Base-by-base conservation (phyloP, 495 filamentous ascomycete species). In the Corynascus novoguineensis region DNA sequence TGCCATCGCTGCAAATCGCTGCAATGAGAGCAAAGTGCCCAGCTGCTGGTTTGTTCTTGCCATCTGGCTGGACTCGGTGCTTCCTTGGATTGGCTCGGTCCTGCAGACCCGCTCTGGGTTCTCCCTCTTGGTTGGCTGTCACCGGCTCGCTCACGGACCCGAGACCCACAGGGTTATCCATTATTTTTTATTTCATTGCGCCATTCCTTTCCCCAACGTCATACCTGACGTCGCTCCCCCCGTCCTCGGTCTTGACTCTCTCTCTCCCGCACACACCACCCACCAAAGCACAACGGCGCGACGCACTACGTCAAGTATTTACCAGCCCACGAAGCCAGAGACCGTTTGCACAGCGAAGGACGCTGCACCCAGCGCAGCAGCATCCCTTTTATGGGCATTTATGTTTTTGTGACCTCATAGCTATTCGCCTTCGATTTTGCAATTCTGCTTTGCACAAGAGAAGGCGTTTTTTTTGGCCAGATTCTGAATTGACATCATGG, bases 401-500 rank as follows among this genome's bases (percentile, higher is more conserved):
- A 50, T 56, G 57, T 42, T 51, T 51, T 57, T 54, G 65, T 71
- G 53, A 56, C 53, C 53, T 56, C 53, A 56, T 57, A 25, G 55
- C 10, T 53, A 42, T 59, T 60, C 31, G 34, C 40, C 55, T 24
- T 52, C 45, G n/a, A 14, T 47, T 53, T 57, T 32, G 4, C 1
- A 5, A 46, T 12, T 24, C 22, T 14, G 10, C 62, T 59, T 59
- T 58, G 65, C 65, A 64, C 57, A 44, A 63, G 32, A 50, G 19
- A 25, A 60, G 55, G 57, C 66, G 64, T 60, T 60, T n/a, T n/a
- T n/a, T n/a, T n/a, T n/a, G n/a, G 57, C 64, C 60, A 67, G 54
- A 61, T 60, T 68, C 21, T 64, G 65, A 60, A 70, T 70, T 68
- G 67, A 71, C 70, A 69, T 71, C 68, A 74, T 74, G 71, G 70